Conservation (phyloP, 768 basidiomycete genomes). For the Kondoa malvinella region DNA sequence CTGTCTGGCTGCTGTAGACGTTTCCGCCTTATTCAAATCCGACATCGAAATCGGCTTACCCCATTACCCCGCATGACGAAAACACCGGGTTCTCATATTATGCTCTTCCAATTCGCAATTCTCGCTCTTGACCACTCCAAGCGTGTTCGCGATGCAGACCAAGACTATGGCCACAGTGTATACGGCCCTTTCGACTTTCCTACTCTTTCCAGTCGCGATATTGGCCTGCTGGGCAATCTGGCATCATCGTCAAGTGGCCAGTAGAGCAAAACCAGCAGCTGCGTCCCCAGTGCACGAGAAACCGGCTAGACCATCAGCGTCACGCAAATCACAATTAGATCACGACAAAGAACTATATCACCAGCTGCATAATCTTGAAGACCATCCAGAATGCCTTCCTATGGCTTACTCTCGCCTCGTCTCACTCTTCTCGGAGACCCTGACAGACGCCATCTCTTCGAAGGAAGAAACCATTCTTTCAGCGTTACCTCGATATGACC, state of each 20-base stretch:
- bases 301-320: not conserved
- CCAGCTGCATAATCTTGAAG: constrained; percentile 1
- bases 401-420: not conserved
- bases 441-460: not conserved
- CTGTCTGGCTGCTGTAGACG: too few relatives aligned
- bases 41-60: too few relatives aligned
- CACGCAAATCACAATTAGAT: constrained; percentile 1
- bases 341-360: constrained; percentile 2
- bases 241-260: not conserved
- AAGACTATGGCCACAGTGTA: too few relatives aligned
- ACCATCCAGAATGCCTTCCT: not conserved
- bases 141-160: too few relatives aligned
- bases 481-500: not conserved
- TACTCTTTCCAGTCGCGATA: too few relatives aligned
- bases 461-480: not conserved
- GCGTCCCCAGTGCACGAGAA: not conserved
- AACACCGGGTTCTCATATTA: too few relatives aligned
- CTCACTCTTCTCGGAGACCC: constrained; percentile 1
- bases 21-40: too few relatives aligned
- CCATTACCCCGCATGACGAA: too few relatives aligned
- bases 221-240: too few relatives aligned
- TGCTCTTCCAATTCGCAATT: too few relatives aligned
- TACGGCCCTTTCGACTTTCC: too few relatives aligned
- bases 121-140: too few relatives aligned
- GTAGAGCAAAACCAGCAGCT: not conserved